Evolutionary conservation across 2,329 filamentous ascomycete genomes (phyloP), one percentile per base, ranked within the genome.

Genomic region (Fusarium clavum): DNA sequence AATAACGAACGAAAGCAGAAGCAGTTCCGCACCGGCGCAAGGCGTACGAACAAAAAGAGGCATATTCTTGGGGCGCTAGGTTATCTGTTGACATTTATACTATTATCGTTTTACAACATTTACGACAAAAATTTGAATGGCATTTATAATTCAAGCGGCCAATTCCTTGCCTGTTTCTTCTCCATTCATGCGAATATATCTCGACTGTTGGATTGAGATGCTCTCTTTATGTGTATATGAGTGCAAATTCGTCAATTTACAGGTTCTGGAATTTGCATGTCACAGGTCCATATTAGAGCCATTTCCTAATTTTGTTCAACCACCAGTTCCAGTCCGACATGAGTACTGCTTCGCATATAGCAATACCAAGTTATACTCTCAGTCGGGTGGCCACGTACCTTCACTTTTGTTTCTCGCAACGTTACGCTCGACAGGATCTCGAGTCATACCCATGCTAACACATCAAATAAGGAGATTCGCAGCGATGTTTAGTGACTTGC

Each of bases 21-120:
- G 71, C 71, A 76, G 74, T 75, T 76, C 75, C 77, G 75, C 73
- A 79, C 72, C 75, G 79, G 79, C 79, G 79, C 79, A 81, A 77
- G 79, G 79, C 78, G 79, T 77, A 80, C 74, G 74, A 75, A 78
- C 73, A 75, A 79, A 78, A 77, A 76, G 70, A 78, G 76, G 77
- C 75, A 79, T 79, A 73, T 77, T 76, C 72, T 70, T 74, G 77
- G 77, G 79, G 79, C 77, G 79, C 77, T 78, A 72, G 76, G 76
- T 77, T 75, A 74, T 76, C 67, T 71, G 75, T 77, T 77, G 75
- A 78, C 74, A 76, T 79, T 78, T 77, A 77, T 76, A 73, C 68
- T 70, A 75, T 70, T 74, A 71, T 72, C 48, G 57, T 62, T 72
- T 70, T 60, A 55, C 73, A 55, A 73, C 49, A 65, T 66, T 70